phyloP scores from a whole-genome alignment of 2,329 filamentous ascomycete genomes.

The Beauveria rudraprayagi region DNA sequence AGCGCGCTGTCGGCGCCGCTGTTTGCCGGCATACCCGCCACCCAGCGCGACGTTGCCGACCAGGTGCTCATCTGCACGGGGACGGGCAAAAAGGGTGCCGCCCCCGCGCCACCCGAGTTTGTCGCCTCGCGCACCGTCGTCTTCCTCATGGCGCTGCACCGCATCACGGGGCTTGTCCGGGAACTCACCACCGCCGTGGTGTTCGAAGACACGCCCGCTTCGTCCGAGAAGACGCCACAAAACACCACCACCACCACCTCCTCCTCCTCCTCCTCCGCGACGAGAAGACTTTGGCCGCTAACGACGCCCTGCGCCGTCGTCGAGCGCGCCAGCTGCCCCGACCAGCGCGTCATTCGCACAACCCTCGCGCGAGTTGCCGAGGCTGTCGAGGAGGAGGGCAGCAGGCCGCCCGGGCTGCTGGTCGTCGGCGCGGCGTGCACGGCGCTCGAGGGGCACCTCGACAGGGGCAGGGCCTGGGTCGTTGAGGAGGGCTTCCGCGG shows the following conservation, averaged over 20 bases:
- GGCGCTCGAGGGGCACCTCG: slow-evolving; percentile 52
- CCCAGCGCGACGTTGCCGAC: slow-evolving; percentile 82
- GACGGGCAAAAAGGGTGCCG: slow-evolving; percentile 80
- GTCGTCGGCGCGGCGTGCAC: slow-evolving; percentile 81
- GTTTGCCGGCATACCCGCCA: slow-evolving; percentile 80
- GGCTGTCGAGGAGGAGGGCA: slow-evolving; percentile 84
- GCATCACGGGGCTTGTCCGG: slow-evolving; percentile 64
- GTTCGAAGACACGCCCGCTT: background rate
- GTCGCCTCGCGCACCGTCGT: slow-evolving; percentile 73
- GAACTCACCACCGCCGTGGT: slow-evolving; percentile 51
- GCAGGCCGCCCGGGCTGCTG: slow-evolving; percentile 77
- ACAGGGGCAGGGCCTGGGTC: slow-evolving; percentile 59
- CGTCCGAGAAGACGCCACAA: too few relatives aligned
- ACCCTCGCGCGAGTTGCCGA: slow-evolving; percentile 70
- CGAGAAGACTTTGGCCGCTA: slow-evolving; percentile 54
- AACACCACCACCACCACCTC: too few relatives aligned
- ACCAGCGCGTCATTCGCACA: slow-evolving; percentile 86
- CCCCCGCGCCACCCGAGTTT: slow-evolving; percentile 74
- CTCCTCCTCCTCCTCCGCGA: slow-evolving; percentile 10
- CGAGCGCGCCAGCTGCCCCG: slow-evolving; percentile 86
- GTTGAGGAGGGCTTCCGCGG: slow-evolving; percentile 83
- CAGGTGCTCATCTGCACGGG: slow-evolving; percentile 95
- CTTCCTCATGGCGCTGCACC: slow-evolving; percentile 91
- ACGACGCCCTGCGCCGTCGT: slow-evolving; percentile 86
- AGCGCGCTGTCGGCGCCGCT: slow-evolving; percentile 79